Percentiles rank a stretch among this genome's conserved stretches.
Evolutionary conservation across 768 basidiomycete genomes (phyloP).

Genomic region (Daedaleopsis sinensis): DNA sequence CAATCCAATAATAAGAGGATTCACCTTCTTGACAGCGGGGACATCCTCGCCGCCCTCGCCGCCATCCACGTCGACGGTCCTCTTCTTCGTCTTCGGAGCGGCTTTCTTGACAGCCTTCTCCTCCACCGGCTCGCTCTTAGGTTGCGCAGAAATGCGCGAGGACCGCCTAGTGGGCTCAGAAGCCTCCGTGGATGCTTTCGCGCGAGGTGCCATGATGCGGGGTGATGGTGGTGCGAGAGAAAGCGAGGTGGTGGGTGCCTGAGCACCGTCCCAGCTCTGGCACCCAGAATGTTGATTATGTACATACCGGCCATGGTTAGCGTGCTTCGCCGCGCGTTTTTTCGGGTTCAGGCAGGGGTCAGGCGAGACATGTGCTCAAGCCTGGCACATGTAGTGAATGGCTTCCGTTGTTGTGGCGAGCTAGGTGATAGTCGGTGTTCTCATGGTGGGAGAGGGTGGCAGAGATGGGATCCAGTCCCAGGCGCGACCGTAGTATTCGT

Average conservation of each 20-base stretch:
- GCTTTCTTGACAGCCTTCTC: slow-evolving; percentile 37
- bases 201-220: slow-evolving; percentile 14
- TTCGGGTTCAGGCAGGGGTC: background rate
- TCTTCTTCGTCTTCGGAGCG: slow-evolving; percentile 37
- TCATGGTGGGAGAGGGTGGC: too few relatives aligned
- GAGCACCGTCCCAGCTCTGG: slow-evolving; percentile 6
- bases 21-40: slow-evolving; percentile 29
- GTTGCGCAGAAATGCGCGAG: slow-evolving; percentile 54
- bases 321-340: slow-evolving; percentile 12
- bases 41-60: slow-evolving; percentile 19
- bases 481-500: too few relatives aligned
- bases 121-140: slow-evolving; percentile 41
- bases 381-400: slow-evolving; percentile 1
- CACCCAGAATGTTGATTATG: slow-evolving; percentile 4
- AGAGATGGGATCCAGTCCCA: too few relatives aligned
- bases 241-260: slow-evolving; percentile 8
- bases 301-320: slow-evolving; percentile 14
- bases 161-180: slow-evolving; percentile 55
- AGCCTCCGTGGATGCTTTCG: slow-evolving; percentile 28
- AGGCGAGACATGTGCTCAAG: background rate
- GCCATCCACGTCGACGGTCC: slow-evolving; percentile 36
- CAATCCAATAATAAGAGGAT: background rate
- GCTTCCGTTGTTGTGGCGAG: background rate
- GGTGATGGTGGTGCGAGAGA: slow-evolving; percentile 11
- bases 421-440: background rate